Percentiles rank a stretch among this genome's conserved stretches.
Evolutionary conservation across 441 rosid genomes (phyloP).

Genomic region (Pelargonium cotyledonis): DNA sequence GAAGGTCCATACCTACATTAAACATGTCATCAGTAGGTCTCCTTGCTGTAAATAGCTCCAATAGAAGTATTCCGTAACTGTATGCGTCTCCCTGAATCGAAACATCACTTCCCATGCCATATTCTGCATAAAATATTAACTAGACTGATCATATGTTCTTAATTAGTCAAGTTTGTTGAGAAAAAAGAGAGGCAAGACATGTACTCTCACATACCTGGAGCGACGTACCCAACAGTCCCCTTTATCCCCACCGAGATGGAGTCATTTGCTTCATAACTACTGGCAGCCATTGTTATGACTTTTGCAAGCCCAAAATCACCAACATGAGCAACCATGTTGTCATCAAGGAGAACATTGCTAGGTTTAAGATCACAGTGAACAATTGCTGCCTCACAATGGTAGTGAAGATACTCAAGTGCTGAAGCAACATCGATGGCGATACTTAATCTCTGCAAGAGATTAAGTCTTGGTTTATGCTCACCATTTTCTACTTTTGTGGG

Average conservation of each 20-base stretch:
- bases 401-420: slow-evolving; percentile 18
- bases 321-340: slow-evolving; percentile 15
- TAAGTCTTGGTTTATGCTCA: not conserved
- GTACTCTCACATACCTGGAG: slow-evolving; percentile 15
- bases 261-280: not conserved
- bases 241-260: slow-evolving; percentile 10
- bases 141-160: not conserved
- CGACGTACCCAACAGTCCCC: slow-evolving; percentile 18
- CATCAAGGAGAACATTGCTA: slow-evolving; percentile 17
- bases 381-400: slow-evolving; percentile 6
- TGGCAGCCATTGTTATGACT: not conserved
- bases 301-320: slow-evolving; percentile 23
- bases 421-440: slow-evolving; percentile 16
- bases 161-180: not conserved
- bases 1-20: not conserved
- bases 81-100: slow-evolving; percentile 14
- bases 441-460: slow-evolving; percentile 9
- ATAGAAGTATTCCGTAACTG: slow-evolving; percentile 9
- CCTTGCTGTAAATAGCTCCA: slow-evolving; percentile 16
- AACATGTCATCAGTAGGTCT: not conserved
- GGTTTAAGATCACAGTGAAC: slow-evolving; percentile 17
- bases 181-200: not conserved
- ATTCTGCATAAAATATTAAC: slow-evolving; percentile 5
- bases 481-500: not conserved
- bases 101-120: slow-evolving; percentile 5